Evolutionary conservation across 169 alveolate species (phyloP), one percentile per base, ranked within the genome.

Genomic region (Cryptosporidium muris): DNA sequence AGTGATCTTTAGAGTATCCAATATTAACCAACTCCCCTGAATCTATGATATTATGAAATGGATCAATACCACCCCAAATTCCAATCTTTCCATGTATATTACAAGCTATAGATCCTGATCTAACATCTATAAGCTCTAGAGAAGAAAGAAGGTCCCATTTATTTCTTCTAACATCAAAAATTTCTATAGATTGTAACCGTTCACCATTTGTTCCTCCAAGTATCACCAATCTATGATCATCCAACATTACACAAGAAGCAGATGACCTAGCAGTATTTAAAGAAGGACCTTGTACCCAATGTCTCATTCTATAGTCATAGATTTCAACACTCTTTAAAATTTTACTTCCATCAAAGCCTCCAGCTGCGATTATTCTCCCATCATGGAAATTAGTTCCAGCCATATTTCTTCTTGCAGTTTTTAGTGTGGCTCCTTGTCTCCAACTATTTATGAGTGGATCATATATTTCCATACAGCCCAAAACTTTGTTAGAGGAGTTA

Each of bases 171-270:
- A 60, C 14, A 16, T 74, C 85, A 48, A 74, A 74, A 11, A 74
- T 11, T 43, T 74, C 85, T 5, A 74, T 74, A 11, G 85, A 74
- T 34, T 74, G 54, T 7, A 74, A 12, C 52, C 85, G 54, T 4
- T 74, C 74, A 40, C 85, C 85, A 34, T 63, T 40, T 6, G 85
- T 74, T 16, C 85, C 85, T 16, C 85, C 85, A 56, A 74, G 8
- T 38, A 74, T 56, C 45, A 63, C 68, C 56, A 74, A 42, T 9
- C 74, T 43, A 62, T 54, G 45, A 58, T 56, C 74, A 25, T 74
- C 85, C 0, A 74, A 47, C 42, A 58, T 74, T 12, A 74, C 74
- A 34, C 85, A 74, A 1, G 74, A 74, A 54, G 85, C 66, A 40
- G 85, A 74, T 12, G 85, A 74, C 40, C 85, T 74, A 11, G 85